A percentile compares a stretch with the other conserved stretches of the same genome.
phyloP scores from a whole-genome alignment of 805 yeast species.

The Candida pseudoglaebosa region DNA sequence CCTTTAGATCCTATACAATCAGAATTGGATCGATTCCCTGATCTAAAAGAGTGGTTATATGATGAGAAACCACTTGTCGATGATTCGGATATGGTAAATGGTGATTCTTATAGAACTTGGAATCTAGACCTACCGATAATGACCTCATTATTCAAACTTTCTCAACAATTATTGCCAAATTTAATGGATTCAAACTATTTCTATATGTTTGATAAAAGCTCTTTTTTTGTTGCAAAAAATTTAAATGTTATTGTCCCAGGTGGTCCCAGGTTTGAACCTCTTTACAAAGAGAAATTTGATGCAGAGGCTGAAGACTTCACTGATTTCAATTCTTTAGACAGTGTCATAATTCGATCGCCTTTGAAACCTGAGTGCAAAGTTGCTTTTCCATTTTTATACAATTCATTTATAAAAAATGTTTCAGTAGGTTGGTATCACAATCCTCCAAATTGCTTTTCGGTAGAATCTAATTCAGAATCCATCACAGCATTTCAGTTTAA shows the following conservation, averaged over 20 bases:
- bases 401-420: slow-evolving; percentile 68
- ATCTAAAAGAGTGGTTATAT: slow-evolving; percentile 71
- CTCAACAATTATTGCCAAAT: slow-evolving; percentile 69
- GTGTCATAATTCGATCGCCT: slow-evolving; percentile 76
- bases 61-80: slow-evolving; percentile 72
- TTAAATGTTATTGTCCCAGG: slow-evolving; percentile 85
- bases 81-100: slow-evolving; percentile 53
- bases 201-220: slow-evolving; percentile 70
- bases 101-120: slow-evolving; percentile 78
- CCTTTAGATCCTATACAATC: slow-evolving; percentile 68
- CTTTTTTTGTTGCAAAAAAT: slow-evolving; percentile 89
- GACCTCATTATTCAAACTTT: slow-evolving; percentile 60
- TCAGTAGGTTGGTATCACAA: slow-evolving; percentile 59
- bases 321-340: slow-evolving; percentile 85
- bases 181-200: slow-evolving; percentile 53
- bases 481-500: slow-evolving; percentile 56
- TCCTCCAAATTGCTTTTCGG: slow-evolving; percentile 51
- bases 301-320: slow-evolving; percentile 72
- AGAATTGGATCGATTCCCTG: slow-evolving; percentile 63
- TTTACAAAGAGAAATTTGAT: slow-evolving; percentile 57
- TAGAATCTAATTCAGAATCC: slow-evolving; percentile 31
- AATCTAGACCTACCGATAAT: slow-evolving; percentile 54
- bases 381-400: slow-evolving; percentile 83
- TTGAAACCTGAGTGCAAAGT: slow-evolving; percentile 79
- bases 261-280: slow-evolving; percentile 93